Evolutionary conservation across 352 stramenopile genomes (phyloP).

Genomic region (Pythium coloratum): DNA sequence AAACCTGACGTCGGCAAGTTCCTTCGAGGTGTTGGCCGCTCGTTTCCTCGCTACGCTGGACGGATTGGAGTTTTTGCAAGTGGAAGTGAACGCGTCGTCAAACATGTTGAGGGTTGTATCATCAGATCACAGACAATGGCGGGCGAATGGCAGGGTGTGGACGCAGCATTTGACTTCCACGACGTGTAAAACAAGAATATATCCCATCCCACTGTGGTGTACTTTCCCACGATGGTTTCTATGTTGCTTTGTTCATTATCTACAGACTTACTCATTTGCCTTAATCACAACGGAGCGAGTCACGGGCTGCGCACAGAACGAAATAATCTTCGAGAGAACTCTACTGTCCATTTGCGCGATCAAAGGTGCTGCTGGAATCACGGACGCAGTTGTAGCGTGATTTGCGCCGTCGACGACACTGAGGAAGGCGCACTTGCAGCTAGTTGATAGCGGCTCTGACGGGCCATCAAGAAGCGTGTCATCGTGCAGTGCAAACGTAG

Average conservation of each 20-base stretch:
- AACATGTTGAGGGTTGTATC: slow-evolving; percentile 6
- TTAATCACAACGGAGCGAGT: background rate
- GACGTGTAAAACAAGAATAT: background rate
- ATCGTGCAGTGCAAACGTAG: too few relatives aligned
- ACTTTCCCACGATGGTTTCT: slow-evolving; percentile 17
- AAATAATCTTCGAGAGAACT: background rate
- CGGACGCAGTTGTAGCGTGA: background rate
- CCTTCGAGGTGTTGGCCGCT: slow-evolving; percentile 13
- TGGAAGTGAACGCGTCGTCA: slow-evolving; percentile 17
- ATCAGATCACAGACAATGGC: background rate
- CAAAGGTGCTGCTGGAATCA: background rate
- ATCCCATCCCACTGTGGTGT: background rate
- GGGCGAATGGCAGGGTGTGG: slow-evolving; percentile 7
- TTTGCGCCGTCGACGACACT: background rate
- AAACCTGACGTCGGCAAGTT: slow-evolving; percentile 30
- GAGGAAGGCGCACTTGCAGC: background rate
- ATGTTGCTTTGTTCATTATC: too few relatives aligned
- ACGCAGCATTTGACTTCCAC: slow-evolving; percentile 21
- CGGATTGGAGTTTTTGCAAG: slow-evolving; percentile 31
- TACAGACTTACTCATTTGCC: too few relatives aligned
- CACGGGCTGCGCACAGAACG: background rate
- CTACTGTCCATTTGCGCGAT: background rate
- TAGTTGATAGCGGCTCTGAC: background rate
- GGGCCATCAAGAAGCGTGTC: background rate
- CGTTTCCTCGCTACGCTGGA: slow-evolving; percentile 23